A percentile compares a stretch with the other conserved stretches of the same genome.
Conservation (phyloP, 1,139 yeast species). For the Casaregolazyma suthepensis region DNA sequence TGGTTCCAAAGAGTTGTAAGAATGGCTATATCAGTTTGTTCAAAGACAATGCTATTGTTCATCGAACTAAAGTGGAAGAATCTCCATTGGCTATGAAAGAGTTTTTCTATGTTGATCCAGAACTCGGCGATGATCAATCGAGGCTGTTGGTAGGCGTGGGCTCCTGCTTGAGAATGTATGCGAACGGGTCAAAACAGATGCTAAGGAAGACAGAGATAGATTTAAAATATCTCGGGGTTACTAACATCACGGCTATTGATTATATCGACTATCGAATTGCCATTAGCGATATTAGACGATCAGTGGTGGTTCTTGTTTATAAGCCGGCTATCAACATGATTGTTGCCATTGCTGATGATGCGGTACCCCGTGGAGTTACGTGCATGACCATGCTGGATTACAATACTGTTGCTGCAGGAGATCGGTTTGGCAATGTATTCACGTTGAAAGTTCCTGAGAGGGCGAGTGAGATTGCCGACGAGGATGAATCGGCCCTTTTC, state of each 20-base stretch:
- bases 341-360: conserved; percentile 64
- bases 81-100: conserved; percentile 45
- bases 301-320: conserved; percentile 54
- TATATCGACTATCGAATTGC: conserved; percentile 56
- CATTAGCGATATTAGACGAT: conserved; percentile 62
- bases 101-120: conserved; percentile 32
- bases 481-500: conserved; percentile 42
- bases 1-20: conserved; percentile 32
- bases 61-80: conserved; percentile 53
- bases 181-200: conserved; percentile 73
- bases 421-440: conserved; percentile 77
- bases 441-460: conserved; percentile 53
- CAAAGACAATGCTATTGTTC: conserved; percentile 37
- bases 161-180: conserved; percentile 53
- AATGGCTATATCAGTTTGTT: conserved; percentile 43
- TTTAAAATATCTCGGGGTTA: conserved; percentile 11
- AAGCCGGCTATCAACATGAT: conserved; percentile 45
- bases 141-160: conserved; percentile 56
- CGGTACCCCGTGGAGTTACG: conserved; percentile 61
- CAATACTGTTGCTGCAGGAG: conserved; percentile 80
- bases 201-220: conserved; percentile 52
- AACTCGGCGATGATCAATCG: background rate
- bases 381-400: conserved; percentile 57
- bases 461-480: conserved; percentile 43
- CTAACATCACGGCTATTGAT: conserved; percentile 41